A percentile compares a stretch with the other conserved stretches of the same genome.
phyloP scores from a whole-genome alignment of 2,329 filamentous ascomycete genomes.

The Penicillium expansum region DNA sequence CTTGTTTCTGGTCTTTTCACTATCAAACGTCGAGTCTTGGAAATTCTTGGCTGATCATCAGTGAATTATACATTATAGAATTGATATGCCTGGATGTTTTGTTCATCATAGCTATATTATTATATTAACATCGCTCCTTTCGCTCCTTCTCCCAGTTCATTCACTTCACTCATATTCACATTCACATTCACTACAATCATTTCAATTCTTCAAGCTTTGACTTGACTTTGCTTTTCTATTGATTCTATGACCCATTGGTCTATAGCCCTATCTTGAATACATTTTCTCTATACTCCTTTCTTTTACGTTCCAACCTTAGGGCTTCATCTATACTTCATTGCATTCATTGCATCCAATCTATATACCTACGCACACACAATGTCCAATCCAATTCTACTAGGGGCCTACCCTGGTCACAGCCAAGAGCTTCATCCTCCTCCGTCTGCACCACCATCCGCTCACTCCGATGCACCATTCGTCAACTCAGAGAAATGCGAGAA shows the following conservation, averaged over 20 bases:
- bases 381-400: slow-evolving; percentile 18
- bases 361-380: slow-evolving; percentile 12
- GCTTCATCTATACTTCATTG: not conserved
- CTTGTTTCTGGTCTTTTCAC: not conserved
- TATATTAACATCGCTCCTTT: slow-evolving; percentile 5
- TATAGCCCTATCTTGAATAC: not conserved
- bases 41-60: slow-evolving; percentile 20
- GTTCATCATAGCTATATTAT: not conserved
- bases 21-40: slow-evolving; percentile 13
- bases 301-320: not conserved
- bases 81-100: slow-evolving; percentile 5
- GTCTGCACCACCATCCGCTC: slow-evolving; percentile 22
- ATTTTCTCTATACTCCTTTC: not conserved
- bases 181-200: not conserved
- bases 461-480: slow-evolving; percentile 21
- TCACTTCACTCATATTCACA: too few relatives aligned
- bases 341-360: not conserved
- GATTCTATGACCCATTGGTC: not conserved
- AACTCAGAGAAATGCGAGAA: slow-evolving; percentile 21
- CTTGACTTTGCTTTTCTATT: not conserved
- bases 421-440: slow-evolving; percentile 20
- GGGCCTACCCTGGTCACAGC: slow-evolving; percentile 4
- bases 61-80: not conserved
- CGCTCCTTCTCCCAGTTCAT: not conserved
- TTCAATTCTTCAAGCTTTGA: slow-evolving; percentile 1